Conservation (phyloP, 495 filamentous ascomycete species). For the Penicillium cataractarum region DNA sequence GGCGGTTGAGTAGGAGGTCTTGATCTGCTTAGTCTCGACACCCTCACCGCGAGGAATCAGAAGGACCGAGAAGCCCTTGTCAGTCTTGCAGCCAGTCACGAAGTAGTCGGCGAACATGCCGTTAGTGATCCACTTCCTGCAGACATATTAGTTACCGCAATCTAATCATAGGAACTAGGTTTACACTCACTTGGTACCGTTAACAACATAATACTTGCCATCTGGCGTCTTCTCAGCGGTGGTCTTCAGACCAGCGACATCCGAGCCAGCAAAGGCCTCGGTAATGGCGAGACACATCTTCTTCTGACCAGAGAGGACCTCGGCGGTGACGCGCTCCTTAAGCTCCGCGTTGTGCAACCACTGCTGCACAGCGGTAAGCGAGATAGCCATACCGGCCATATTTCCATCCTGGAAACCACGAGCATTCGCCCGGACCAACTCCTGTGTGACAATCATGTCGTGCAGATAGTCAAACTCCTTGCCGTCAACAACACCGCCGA, state of each 20-base stretch:
- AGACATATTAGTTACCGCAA: neutral
- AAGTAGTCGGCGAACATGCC: slow-evolving; percentile 85
- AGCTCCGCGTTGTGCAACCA: slow-evolving; percentile 70
- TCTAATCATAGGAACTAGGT: neutral
- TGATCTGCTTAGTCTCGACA: slow-evolving; percentile 78
- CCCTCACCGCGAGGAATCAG: slow-evolving; percentile 72
- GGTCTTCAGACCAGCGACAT: slow-evolving; percentile 81
- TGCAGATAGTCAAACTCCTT: slow-evolving; percentile 90
- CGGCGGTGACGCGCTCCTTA: slow-evolving; percentile 66
- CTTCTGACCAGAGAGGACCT: slow-evolving; percentile 80
- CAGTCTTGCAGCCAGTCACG: slow-evolving; percentile 78
- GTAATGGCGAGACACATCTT: slow-evolving; percentile 88
- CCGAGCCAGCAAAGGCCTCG: slow-evolving; percentile 86
- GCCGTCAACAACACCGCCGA: slow-evolving; percentile 71
- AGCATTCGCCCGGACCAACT: slow-evolving; percentile 68
- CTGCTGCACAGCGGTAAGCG: slow-evolving; percentile 79
- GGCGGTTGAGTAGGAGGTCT: slow-evolving; percentile 80
- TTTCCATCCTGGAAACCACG: slow-evolving; percentile 64
- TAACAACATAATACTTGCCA: slow-evolving; percentile 83
- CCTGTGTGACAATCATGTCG: slow-evolving; percentile 76
- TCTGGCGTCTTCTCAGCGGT: slow-evolving; percentile 81
- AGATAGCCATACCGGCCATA: slow-evolving; percentile 82
- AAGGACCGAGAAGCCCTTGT: slow-evolving; percentile 79
- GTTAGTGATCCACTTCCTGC: slow-evolving; percentile 88
- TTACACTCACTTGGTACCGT: slow-evolving; percentile 69